Evolutionary conservation across 139 green algal genomes (phyloP).

Genomic region (Coelastrella sp.): DNA sequence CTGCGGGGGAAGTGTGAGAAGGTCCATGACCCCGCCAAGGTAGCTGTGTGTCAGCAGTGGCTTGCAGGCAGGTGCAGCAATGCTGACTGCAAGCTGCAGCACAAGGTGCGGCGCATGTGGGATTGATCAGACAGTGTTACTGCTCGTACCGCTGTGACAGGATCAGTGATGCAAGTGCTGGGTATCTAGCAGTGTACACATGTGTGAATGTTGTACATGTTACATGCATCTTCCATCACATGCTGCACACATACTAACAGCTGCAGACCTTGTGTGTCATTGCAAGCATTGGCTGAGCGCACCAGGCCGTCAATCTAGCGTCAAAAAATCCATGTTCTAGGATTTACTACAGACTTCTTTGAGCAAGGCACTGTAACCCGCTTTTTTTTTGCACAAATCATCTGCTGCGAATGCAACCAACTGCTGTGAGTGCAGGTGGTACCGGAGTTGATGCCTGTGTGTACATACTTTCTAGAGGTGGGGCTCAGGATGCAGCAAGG

Average conservation of each 20-base stretch:
- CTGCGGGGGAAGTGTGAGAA: slow-evolving; percentile 45
- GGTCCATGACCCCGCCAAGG: slow-evolving; percentile 68
- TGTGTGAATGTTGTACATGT: neutral
- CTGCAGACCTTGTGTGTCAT: no score
- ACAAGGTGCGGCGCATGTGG: slow-evolving; percentile 34
- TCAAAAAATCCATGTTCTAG: no score
- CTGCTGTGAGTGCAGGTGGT: slow-evolving; percentile 20
- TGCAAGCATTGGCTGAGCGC: no score
- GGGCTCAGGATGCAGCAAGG: neutral
- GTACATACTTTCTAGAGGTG: slow-evolving; percentile 77
- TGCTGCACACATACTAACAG: neutral
- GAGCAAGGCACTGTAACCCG: no score
- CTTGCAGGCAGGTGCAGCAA: slow-evolving; percentile 67
- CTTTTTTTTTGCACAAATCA: no score
- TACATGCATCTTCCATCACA: neutral
- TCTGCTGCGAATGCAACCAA: no score
- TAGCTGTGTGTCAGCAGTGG: slow-evolving; percentile 76
- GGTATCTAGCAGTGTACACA: neutral
- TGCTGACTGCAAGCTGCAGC: slow-evolving; percentile 66
- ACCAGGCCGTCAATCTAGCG: no score
- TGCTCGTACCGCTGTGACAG: neutral
- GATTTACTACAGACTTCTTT: no score
- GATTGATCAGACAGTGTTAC: neutral
- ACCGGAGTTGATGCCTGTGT: slow-evolving; percentile 78
- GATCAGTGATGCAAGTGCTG: no score